A percentile compares a stretch with the other conserved stretches of the same genome.
Conservation (phyloP, 257 asterid species). For the Ehretia macrophylla region DNA sequence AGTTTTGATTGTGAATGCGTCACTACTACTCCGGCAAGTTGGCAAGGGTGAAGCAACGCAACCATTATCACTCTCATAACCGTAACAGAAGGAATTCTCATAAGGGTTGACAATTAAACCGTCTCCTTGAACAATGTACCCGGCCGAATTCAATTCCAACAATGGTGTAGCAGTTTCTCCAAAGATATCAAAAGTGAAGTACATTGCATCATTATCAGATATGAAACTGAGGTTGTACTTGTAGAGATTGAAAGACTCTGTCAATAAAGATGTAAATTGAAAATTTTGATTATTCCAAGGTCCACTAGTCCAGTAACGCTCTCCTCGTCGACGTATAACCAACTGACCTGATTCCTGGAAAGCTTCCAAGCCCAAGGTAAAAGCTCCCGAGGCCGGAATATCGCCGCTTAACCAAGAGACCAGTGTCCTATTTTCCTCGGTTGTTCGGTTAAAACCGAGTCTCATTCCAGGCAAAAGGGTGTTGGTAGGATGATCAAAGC, state of each 20-base stretch:
- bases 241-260: not conserved
- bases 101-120: conserved; percentile 21
- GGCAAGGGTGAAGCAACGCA: conserved; percentile 18
- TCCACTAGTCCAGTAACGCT: conserved; percentile 21
- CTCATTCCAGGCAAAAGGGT: no score
- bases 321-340: conserved; percentile 25
- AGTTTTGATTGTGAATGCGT: conserved; percentile 7
- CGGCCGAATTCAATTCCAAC: conserved; percentile 9
- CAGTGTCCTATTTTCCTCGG: no score
- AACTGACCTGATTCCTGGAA: conserved; percentile 13
- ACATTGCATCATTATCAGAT: no score
- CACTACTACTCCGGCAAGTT: conserved; percentile 8
- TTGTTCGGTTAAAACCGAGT: no score
- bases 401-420: no score
- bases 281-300: no score
- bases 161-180: not conserved
- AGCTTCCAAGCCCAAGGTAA: no score
- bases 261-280: not conserved
- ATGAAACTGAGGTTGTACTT: conserved; percentile 1
- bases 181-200: not conserved
- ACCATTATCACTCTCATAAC: conserved; percentile 15
- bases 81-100: conserved; percentile 26
- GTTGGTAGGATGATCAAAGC: no score
- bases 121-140: conserved; percentile 9
- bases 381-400: no score